Evolutionary conservation across 1,139 yeast genomes (phyloP).

Genomic region (Tardiomyces depauwii): DNA sequence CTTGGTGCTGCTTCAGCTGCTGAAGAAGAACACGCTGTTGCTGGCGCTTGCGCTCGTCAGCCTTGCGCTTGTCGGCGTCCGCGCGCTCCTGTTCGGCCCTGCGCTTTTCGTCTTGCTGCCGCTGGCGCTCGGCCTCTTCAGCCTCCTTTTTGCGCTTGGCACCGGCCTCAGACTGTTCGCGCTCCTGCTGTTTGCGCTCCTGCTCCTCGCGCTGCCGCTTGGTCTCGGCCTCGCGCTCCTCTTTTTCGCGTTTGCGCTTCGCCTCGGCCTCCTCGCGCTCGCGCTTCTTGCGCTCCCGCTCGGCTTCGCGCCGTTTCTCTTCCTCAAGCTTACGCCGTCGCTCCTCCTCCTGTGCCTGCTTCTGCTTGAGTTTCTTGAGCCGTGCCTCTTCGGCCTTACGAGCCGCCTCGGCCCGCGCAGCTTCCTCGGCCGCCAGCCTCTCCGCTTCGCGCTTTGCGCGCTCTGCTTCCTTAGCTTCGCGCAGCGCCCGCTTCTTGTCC

Average conservation of each 20-base stretch:
- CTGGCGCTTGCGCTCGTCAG: conserved; percentile 4
- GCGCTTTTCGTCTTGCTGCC: conserved; percentile 6
- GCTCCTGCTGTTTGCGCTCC: conserved; percentile 18
- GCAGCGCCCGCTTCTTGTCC: conserved; percentile 63
- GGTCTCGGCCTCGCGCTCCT: conserved; percentile 17
- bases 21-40: conserved; percentile 1
- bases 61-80: conserved; percentile 5
- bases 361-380: conserved; percentile 37
- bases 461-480: conserved; percentile 69
- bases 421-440: conserved; percentile 35
- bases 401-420: conserved; percentile 35
- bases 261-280: conserved; percentile 30
- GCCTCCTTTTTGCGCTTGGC: conserved; percentile 3
- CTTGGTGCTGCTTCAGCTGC: conserved; percentile 1
- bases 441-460: conserved; percentile 49
- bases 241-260: conserved; percentile 29
- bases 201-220: conserved; percentile 16
- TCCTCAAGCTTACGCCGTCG: conserved; percentile 23
- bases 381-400: conserved; percentile 47
- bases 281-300: conserved; percentile 31
- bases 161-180: conserved; percentile 5
- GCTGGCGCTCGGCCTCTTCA: conserved; percentile 8
- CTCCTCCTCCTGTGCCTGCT: conserved; percentile 37
- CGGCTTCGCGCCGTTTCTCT: conserved; percentile 29
- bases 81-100: conserved; percentile 7